Evolutionary conservation across 2,329 filamentous ascomycete genomes (phyloP), one percentile per base, ranked within the genome.

Genomic region (Trichophaea hybrida): DNA sequence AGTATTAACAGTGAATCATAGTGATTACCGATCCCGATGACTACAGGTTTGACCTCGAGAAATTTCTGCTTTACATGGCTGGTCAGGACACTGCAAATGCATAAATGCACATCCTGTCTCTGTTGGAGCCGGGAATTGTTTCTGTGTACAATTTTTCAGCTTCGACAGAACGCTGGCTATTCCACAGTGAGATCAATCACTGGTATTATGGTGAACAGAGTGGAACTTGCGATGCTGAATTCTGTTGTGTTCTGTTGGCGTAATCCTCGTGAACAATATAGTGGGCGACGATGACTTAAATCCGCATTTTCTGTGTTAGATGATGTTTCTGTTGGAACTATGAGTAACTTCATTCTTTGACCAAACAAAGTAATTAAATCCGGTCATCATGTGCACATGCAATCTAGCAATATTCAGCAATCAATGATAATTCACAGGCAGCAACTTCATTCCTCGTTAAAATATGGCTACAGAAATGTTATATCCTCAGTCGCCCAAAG

Each of bases 1-100:
- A 5, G n/a, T 37, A 13, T 33, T 15, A 7, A 35, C 24, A 15
- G 32, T 10, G 59, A 51, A 34, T 56, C 54, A 55, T 58, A 87
- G 83, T 84, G 67, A 80, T 84, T 73, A 78, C 81, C 71, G 84
- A 97, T 75, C 85, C 85, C 62, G 81, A 84, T 71, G 83, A 93
- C 76, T 83, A 89, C 71, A 88, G 89, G 71, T 97, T 97, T 76
- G 90, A 98, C 73, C 79, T 97, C 69, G 91, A 97, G 78, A 83
- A 86, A 69, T 88, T 82, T 74, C 75, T 95, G 73, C 80, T 81
- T 70, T 78, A 80, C 69, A 75, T 88, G 69, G 73, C 74, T 13
- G 50, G 50, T 35, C 24, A 53, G n/a, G 24, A 24, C 24, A 24
- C 24, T 24, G 24, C 24, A 24, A 50, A 24, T 6, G 50, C 57